Evolutionary conservation across 108 stramenopile genomes (phyloP), one percentile per base, ranked within the genome.

Genomic region (Ochromonas danica): DNA sequence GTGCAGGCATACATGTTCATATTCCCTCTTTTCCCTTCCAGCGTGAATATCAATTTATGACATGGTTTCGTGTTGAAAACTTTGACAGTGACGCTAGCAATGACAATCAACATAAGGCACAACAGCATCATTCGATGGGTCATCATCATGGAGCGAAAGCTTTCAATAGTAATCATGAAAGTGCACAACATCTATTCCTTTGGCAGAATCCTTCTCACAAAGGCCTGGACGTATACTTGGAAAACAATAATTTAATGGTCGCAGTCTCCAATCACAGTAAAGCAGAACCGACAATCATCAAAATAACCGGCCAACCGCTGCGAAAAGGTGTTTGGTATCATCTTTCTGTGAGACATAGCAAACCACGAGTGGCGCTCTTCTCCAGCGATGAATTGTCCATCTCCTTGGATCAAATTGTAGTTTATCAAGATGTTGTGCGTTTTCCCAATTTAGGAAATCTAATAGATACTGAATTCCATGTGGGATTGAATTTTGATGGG

Each of bases 401-500:
- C 38, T 33, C 6, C 31, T 10, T 75, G 14, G 72, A 75, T 41
- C 10, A 42, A 6, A 33, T 35, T 31, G 6, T 42, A 41, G 72
- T 36, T 33, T 33, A 14, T 33, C n/a, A 27, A 27, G 72, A 75
- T 14, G 25, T 6, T 75, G 25, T 75, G 6, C 72, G 45, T 33
- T 75, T 75, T 25, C 72, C 72, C 28, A 45, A 75, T 75, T 27
- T 60, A 60, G 51, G 43, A 33, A 41, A 28, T 27, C n/a, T 10
- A 75, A 6, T 14, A 17, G 63, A 67, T 31, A 10, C 6, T 75
- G 72, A 75, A 28, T 41, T 60, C 22, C 6, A 6, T 10, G 3
- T 75, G 6, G 72, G 72, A 41, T 35, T 38, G n/a, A 17, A 75
- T 25, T 75, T 75, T 75, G 51, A 75, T 75, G 72, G 72, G 3